phyloP scores from a whole-genome alignment of 768 basidiomycete genomes.

The Mycena kentingensis region DNA sequence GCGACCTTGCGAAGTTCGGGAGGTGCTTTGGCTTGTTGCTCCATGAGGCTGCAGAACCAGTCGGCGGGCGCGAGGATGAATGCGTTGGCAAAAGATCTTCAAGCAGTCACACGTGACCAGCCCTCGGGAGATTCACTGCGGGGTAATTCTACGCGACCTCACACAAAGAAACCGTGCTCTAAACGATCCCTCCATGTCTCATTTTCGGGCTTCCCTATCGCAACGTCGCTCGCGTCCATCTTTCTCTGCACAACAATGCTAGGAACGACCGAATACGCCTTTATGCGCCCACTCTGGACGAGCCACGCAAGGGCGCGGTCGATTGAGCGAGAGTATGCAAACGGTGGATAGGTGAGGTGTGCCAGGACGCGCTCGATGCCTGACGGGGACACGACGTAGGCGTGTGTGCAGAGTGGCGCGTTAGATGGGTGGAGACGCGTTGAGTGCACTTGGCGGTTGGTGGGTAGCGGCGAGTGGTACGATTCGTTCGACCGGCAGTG shows the following conservation, averaged over 20 bases:
- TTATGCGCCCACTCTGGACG: slow-evolving; percentile 53
- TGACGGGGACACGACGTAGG: slow-evolving; percentile 58
- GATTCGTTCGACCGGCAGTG: slow-evolving; percentile 80
- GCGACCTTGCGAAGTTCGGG: slow-evolving; percentile 80
- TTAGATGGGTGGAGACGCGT: slow-evolving; percentile 55
- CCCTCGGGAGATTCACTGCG: too few species aligned
- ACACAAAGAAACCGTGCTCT: neutral
- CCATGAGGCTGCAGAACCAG: too few species aligned
- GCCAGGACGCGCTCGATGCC: slow-evolving; percentile 64
- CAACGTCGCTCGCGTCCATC: slow-evolving; percentile 55
- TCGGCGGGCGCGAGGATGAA: too few species aligned
- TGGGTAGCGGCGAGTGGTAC: slow-evolving; percentile 39
- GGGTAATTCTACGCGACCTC: too few species aligned
- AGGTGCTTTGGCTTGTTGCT: slow-evolving; percentile 80
- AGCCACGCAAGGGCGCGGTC: slow-evolving; percentile 79
- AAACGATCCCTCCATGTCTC: neutral
- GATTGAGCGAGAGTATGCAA: slow-evolving; percentile 75
- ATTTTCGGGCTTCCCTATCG: neutral
- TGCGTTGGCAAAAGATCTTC: too few species aligned
- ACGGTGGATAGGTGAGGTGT: slow-evolving; percentile 61
- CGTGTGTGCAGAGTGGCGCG: slow-evolving; percentile 72
- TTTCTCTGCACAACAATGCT: slow-evolving; percentile 70
- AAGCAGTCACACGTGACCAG: too few species aligned
- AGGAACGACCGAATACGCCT: slow-evolving; percentile 65
- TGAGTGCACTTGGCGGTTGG: neutral